A percentile compares a stretch with the other conserved stretches of the same genome.
These are phyloP conservation scores for Aspergillus terreus DNA, from an alignment of 2,329 filamentous ascomycete genomes.

Conservation along the genomic window DNA sequence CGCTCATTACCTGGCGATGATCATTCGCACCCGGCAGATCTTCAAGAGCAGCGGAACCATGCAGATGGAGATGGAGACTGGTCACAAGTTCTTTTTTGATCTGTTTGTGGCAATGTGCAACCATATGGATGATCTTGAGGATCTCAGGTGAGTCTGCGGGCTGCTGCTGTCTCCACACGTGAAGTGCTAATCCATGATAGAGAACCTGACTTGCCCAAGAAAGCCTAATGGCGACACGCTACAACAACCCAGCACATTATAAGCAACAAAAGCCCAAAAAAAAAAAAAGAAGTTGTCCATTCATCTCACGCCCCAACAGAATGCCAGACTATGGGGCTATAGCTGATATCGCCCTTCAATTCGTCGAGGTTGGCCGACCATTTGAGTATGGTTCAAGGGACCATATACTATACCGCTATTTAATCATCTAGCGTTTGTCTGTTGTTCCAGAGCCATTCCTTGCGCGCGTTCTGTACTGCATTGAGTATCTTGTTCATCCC, in stretches of 20 bases:
- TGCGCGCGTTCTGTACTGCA: conserved; percentile 7
- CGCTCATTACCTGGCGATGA: conserved; percentile 94
- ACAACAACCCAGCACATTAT: background rate
- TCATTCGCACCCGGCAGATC: conserved; percentile 94
- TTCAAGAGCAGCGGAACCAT: conserved; percentile 98
- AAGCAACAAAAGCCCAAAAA: background rate
- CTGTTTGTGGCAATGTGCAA: conserved; percentile 98
- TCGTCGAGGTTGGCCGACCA: conserved; percentile 47
- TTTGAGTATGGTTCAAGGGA: conserved; percentile 39
- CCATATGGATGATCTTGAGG: conserved; percentile 93
- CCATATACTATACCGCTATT: conserved; percentile 23
- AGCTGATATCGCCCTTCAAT: conserved; percentile 26
- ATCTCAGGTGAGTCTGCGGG: conserved; percentile 62
- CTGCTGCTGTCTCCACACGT: background rate
- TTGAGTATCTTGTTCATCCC: conserved; percentile 9
- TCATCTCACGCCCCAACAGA: conserved; percentile 25
- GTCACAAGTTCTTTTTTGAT: conserved; percentile 95
- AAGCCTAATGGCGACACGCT: background rate
- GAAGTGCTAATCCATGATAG: background rate
- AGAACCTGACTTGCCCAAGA: background rate
- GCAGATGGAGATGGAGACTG: conserved; percentile 97
- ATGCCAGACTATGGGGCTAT: conserved; percentile 26
- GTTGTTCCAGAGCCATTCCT: conserved; percentile 11
- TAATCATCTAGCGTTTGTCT: conserved; percentile 26
- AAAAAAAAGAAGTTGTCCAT: background rate